Base-by-base conservation (phyloP, 768 basidiomycete genomes). In the Epithele typhae region DNA sequence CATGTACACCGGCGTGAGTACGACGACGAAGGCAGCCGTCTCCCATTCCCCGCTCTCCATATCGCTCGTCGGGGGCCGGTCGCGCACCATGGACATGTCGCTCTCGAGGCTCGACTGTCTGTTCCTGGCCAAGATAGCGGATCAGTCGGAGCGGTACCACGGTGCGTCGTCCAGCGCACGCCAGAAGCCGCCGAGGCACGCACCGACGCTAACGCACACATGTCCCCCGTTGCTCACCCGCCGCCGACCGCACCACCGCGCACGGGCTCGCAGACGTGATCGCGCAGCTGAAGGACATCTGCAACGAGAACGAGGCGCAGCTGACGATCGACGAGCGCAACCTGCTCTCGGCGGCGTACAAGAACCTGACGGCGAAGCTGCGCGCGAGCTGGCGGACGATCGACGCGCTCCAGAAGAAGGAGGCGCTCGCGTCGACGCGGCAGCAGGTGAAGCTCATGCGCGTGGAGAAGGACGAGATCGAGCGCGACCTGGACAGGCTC, bases 141-240 rank as follows among this genome's bases (percentile, higher is more conserved):
- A 87, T 61, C 86, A 92, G 70, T 88, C 91, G 27, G 89, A 91
- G 64, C 85, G 91, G 43, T 91, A 91, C 64, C 82, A 88, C 71
- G 91, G 91, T 91, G 48, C 43, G 68, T 49, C 22, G 38, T 25
- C 40, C 24, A 18, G n/a, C n/a, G n/a, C n/a, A n/a, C n/a, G n/a
- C n/a, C n/a, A n/a, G n/a, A n/a, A n/a, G n/a, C n/a, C n/a, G n/a
- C n/a, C n/a, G n/a, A n/a, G n/a, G n/a, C n/a, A n/a, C n/a, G n/a
- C n/a, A n/a, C n/a, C n/a, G n/a, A 27, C 14, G 34, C 33, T 33
- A 38, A 14, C 33, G 38, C 43, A 52, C 21, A 27, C 23, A 5
- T 3, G 18, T n/a, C 17, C 14, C 17, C 4, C 36, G 17, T 4
- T n/a, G 5, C n/a, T 18, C 17, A 25, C 17, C 23, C 8, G 9